Evolutionary conservation across 164 flowering plant species (phyloP), one percentile per base, ranked within the genome.

Genomic region (Annona squamosa): DNA sequence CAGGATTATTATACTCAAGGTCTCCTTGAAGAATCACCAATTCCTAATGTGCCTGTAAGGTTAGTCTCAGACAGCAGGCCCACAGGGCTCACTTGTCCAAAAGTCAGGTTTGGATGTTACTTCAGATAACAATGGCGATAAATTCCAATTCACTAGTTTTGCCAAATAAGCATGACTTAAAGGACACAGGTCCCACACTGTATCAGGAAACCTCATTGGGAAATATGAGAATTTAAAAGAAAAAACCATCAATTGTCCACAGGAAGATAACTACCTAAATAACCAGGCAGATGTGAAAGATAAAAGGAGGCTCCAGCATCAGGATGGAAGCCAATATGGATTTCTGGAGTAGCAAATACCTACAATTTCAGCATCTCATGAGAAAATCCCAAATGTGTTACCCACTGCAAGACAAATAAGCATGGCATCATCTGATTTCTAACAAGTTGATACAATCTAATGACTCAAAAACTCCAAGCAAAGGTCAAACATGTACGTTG

Each of bases 221-320:
- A 4, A 4, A 52, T 10, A 7, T 52, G 13, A 52, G 13, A 52
- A 52, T 52, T 10, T 7, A 52, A 52, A 52, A 52, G 59, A 52
- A 10, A 10, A 52, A 10, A 7, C 13, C 59, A 52, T 7, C 59
- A 52, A 52, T 52, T 16, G 13, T n/a, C 6, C 70, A 10, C 71
- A 69, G 46, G 26, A 46, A 18, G 9, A 46, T 44, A 69, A 48
- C 69, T 82, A 89, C 98, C 97, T 78, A 91, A 77, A 84, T 89
- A 86, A 63, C 98, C 98, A 71, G 96, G 98, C 56, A 91, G 84
- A 46, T 85, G 93, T 71, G 97, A 88, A 63, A 94, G 90, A 79
- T 85, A 91, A 81, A 79, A 90, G 61, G 96, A 92, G 83, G 95
- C 94, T 57, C 97, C 98, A 17, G 93, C 92, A 87, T 90, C 97